Evolutionary conservation across 2,329 filamentous ascomycete species (phyloP), one percentile per base, ranked within the genome.

Genomic region (Hypoxylon sp.): DNA sequence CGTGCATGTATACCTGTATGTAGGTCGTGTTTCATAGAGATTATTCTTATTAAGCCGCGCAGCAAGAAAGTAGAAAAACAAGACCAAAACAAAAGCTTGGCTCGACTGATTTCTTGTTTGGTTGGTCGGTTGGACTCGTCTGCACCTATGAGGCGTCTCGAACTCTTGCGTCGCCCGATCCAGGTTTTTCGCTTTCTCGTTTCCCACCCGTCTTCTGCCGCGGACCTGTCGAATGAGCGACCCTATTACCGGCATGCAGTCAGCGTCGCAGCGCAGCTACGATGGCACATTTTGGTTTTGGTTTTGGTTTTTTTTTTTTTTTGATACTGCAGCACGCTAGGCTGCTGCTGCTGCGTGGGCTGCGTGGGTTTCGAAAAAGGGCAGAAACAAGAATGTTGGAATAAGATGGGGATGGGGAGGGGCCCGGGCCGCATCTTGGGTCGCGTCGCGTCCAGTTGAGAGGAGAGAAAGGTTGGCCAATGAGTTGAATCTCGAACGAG

Each of bases 1-100:
- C 15, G 15, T 19, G 9, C 11, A 35, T 21, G 11, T 35, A n/a
- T 7, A 7, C 5, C 9, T 34, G 19, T 34, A 38, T 38, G 55
- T 51, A 58, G 25, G 35, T 43, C 7, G 41, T 47, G 55, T 59
- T 59, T 59, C 55, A 56, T 31, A 55, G 25, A 58, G 19, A 58
- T 55, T 58, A 38, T 27, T 50, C 55, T 47, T 36, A 44, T 50
- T 56, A 52, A 52, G 44, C 48, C 29, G 41, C 50, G 35, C 34
- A 41, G 11, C 15, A 26, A 13, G 25, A 13, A 30, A 32, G 15
- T 16, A 20, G 12, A 37, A 21, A 32, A n/a, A 30, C 4, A 41
- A 16, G n/a, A 3, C 36, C 7, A 26, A 12, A 31, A 25, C n/a
- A n/a, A 49, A 44, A 54, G 51, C 51, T 45, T 51, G 38, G 40